phyloP scores from a whole-genome alignment of 1,139 yeast genomes.

The Maudiozyma humilis region DNA sequence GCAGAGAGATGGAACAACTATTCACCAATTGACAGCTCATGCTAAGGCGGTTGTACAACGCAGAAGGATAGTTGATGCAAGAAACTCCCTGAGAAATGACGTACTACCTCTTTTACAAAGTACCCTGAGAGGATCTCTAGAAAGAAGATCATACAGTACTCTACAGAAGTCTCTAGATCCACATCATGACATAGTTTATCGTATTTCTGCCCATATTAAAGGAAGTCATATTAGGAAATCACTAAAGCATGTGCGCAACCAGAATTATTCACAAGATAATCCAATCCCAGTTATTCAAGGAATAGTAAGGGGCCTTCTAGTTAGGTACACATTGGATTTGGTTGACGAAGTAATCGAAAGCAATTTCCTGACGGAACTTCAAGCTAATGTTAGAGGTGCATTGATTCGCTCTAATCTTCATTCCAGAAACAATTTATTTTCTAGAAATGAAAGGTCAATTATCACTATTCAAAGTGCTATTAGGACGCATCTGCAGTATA shows the following conservation, averaged over 20 bases:
- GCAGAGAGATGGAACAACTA: neutral
- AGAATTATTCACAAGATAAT: neutral
- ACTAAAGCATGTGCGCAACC: neutral
- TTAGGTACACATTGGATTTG: slow-evolving; percentile 43
- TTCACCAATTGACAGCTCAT: neutral
- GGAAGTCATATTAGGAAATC: slow-evolving; percentile 38
- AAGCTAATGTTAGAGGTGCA: slow-evolving; percentile 34
- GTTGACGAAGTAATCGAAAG: slow-evolving; percentile 43
- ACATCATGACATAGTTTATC: too few species aligned
- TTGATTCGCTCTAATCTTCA: slow-evolving; percentile 25
- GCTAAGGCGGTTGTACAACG: neutral
- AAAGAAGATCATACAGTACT: neutral
- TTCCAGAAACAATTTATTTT: slow-evolving; percentile 46
- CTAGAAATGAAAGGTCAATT: slow-evolving; percentile 46
- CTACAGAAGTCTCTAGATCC: neutral
- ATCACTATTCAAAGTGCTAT: slow-evolving; percentile 68
- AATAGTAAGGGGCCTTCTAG: slow-evolving; percentile 39
- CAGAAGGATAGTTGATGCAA: neutral
- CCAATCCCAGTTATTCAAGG: slow-evolving; percentile 35
- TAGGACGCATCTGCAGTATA: slow-evolving; percentile 58
- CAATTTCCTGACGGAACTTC: slow-evolving; percentile 33
- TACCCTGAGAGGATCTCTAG: neutral
- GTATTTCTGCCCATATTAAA: slow-evolving; percentile 41
- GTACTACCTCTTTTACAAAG: neutral
- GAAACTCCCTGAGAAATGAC: neutral